Base-by-base conservation (phyloP, 176 grass and related monocot species). In the Avena atlantica region DNA sequence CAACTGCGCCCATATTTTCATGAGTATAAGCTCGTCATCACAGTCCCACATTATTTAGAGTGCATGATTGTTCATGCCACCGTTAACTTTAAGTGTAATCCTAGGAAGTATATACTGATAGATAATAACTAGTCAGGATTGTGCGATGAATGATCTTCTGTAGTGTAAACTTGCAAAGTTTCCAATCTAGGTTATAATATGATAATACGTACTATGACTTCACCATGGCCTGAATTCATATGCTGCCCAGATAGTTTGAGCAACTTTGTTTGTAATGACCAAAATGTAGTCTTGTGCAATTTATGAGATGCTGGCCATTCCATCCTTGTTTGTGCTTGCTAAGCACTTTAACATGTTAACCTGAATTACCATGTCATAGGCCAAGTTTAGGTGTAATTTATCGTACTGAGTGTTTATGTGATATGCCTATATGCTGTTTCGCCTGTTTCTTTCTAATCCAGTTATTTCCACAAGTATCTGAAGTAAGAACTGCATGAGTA, bases 401-500 rank as follows among this genome's bases (percentile, higher is more conserved):
- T 59, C 24, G 3, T 84, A 13, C 29, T n/a, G 19, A 74, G 66
- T 14, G 56, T 84, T 87, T n/a, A 10, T 56, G 48, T 82, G 44
- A 13, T 6, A 79, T 64, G 4, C 12, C 20, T 1, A 6, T 61
- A 49, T 67, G 24, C 5, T 91, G 5, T 76, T 75, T 44, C 14
- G n/a, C 15, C 14, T 53, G 44, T 78, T 53, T 16, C 2, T 85
- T 91, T 29, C 68, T 11, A 19, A 13, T 44, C 14, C 31, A 52
- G n/a, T 87, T 85, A 24, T 59, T 68, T 86, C 34, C 3, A 70
- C 25, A 55, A 55, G 14, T 64, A 70, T 9, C 50, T 76, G 7
- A 84, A 76, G 1, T 76, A 84, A 51, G 16, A 52, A 50, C 64
- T 67, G 20, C 11, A 60, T 34, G 51, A 51, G 36, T 11, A 70